A percentile compares a stretch with the other conserved stretches of the same genome.
phyloP scores from a whole-genome alignment of 148 eudicot genomes.

The Suaeda aralocaspica region DNA sequence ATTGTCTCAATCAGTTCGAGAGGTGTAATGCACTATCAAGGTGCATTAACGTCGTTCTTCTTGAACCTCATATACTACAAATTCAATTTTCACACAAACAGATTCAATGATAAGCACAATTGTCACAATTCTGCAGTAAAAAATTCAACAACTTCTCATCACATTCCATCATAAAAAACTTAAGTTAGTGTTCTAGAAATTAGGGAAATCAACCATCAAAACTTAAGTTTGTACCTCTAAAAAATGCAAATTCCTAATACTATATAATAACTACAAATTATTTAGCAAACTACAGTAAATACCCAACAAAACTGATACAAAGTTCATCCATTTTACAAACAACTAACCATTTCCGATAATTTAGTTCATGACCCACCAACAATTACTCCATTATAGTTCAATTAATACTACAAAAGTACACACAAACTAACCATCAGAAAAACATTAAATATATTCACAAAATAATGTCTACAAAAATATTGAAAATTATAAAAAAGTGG shows the following conservation, averaged over 20 bases:
- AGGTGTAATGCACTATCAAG: slow-evolving; percentile 10
- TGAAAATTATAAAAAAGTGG: neutral
- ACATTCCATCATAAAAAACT: neutral
- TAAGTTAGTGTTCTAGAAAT: neutral
- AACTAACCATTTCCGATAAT: neutral
- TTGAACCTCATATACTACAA: slow-evolving; percentile 26
- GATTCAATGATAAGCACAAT: neutral
- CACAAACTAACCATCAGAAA: neutral
- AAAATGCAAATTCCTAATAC: neutral
- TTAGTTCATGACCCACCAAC: neutral
- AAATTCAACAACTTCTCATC: neutral
- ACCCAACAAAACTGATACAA: neutral
- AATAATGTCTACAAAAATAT: neutral
- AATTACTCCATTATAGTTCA: no score
- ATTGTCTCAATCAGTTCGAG: slow-evolving; percentile 26
- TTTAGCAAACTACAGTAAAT: neutral
- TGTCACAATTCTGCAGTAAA: neutral
- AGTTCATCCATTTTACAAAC: no score
- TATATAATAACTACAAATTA: neutral
- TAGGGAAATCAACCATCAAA: neutral
- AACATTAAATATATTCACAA: neutral
- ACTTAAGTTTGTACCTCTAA: neutral
- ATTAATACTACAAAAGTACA: neutral
- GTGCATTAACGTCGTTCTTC: slow-evolving; percentile 3
- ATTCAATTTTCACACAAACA: neutral